These are phyloP conservation scores for Phytophthora gonapodyides DNA, from an alignment of 352 stramenopile species.

Conservation along the genomic window DNA sequence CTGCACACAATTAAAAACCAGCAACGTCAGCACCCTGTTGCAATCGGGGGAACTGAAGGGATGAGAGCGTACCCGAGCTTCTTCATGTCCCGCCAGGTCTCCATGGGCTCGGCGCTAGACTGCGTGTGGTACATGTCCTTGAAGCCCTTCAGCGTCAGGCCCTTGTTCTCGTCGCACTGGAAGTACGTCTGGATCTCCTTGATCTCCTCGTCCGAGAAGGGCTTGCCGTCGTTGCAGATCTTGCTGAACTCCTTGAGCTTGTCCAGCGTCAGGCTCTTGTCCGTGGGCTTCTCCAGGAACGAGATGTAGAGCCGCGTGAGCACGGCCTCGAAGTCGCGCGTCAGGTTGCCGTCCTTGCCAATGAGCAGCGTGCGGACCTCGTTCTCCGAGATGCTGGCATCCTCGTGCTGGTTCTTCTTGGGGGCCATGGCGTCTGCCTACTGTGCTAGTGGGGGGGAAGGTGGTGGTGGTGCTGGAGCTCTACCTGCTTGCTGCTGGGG, in stretches of 20 bases:
- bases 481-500: conserved; percentile 10
- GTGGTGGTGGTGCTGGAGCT: background rate
- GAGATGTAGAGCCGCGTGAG: conserved; percentile 87
- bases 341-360: conserved; percentile 80
- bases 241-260: conserved; percentile 91
- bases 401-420: conserved; percentile 57
- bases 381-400: conserved; percentile 75
- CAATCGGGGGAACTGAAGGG: conserved; percentile 1
- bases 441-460: too few relatives aligned
- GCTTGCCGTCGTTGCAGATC: conserved; percentile 88
- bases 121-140: conserved; percentile 94
- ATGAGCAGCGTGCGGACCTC: conserved; percentile 84
- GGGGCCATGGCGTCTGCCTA: conserved; percentile 47
- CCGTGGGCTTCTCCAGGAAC: conserved; percentile 78
- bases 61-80: conserved; percentile 72
- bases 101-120: conserved; percentile 86
- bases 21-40: conserved; percentile 13
- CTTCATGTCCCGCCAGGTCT: conserved; percentile 91
- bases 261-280: conserved; percentile 81
- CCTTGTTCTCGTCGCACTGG: conserved; percentile 91
- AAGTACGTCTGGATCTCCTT: conserved; percentile 93
- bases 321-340: conserved; percentile 85
- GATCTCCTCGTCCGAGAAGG: conserved; percentile 89
- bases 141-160: conserved; percentile 87
- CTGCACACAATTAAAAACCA: conserved; percentile 32